Base-by-base conservation (phyloP, 2,329 filamentous ascomycete genomes). In the Pseudonectria buxi region DNA sequence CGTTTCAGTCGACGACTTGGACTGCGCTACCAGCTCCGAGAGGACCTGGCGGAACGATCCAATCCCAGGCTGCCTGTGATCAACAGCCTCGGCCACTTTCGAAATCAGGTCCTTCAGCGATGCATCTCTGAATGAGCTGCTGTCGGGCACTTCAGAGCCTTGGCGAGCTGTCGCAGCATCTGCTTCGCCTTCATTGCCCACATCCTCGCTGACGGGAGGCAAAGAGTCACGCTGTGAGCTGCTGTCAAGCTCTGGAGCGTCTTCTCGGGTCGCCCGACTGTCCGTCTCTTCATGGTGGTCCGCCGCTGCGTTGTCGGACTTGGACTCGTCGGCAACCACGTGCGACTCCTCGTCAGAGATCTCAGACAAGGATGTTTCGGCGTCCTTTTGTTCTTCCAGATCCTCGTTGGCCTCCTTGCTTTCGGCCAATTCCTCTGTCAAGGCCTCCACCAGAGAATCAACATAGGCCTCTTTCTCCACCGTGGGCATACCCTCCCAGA, bases 21-120 rank as follows among this genome's bases (percentile, higher is more conserved):
- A 51, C 41, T 62, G 55, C 35, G 61, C 57, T 10, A 69, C 65
- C 30, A 78, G 56, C 36, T 69, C 61, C 3, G 66, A 65, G 25
- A 78, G 60, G 35, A 76, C 68, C 30, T 59, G 61, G 46, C 74
- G 70, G 43, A 78, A 74, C 9, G 62, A 62, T 39, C 63, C 60
- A 14, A 76, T 55, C 39, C 68, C 68, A 27, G 42, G 44, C 16
- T 43, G 52, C 34, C 47, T 59, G 15, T 63, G 58, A 16, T 72
- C 65, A 10, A 72, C 61, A 29, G 62, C 62, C 16, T 64, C 60
- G 2, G 72, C 68, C 37, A 75, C 66, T 40, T 62, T 66, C 31
- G 75, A 54, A 36, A 78, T 74, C 15, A 77, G 61, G 32, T 75
- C 67, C 38, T 67, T 66, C 32, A 73, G 53, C 10, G 57, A 55